Evolutionary conservation across 1,139 yeast species (phyloP).

Genomic region (Taiozyma sp.): DNA sequence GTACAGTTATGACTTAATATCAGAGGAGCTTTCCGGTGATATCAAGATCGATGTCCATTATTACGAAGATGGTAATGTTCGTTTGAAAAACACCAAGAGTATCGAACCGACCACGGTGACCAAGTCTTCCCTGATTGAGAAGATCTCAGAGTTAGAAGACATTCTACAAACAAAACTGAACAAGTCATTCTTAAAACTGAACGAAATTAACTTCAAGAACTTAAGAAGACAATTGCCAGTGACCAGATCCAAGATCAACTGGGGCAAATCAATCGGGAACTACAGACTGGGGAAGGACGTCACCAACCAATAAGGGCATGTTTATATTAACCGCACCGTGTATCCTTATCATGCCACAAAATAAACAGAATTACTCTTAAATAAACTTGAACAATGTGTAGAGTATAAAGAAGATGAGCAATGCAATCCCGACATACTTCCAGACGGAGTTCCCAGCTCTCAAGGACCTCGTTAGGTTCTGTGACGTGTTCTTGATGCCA

Average conservation of each 20-base stretch:
- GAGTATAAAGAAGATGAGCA: conserved; percentile 56
- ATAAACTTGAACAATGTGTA: conserved; percentile 62
- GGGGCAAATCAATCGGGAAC: conserved; percentile 93
- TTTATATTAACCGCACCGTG: too few species aligned
- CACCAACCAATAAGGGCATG: conserved; percentile 26
- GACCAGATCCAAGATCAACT: conserved; percentile 84
- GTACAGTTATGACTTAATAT: conserved; percentile 40
- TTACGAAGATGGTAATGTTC: conserved; percentile 93
- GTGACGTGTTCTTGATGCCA: conserved; percentile 62
- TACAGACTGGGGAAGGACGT: conserved; percentile 88
- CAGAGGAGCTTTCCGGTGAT: conserved; percentile 43
- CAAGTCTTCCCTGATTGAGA: neutral
- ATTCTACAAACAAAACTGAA: conserved; percentile 56
- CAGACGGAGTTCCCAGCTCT: conserved; percentile 52
- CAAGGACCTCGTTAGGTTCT: conserved; percentile 58
- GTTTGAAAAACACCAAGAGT: conserved; percentile 56
- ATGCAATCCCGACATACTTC: conserved; percentile 54
- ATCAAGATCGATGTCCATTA: conserved; percentile 79
- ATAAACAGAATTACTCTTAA: conserved; percentile 11
- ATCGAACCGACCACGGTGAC: conserved; percentile 22
- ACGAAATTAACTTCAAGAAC: conserved; percentile 77
- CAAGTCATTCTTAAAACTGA: conserved; percentile 63
- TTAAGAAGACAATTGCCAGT: conserved; percentile 90
- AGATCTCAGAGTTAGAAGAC: conserved; percentile 58
- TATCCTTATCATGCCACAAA: too few species aligned